phyloP scores from a whole-genome alignment of 805 yeast species.

The Teunomyces lycoperdinae region DNA sequence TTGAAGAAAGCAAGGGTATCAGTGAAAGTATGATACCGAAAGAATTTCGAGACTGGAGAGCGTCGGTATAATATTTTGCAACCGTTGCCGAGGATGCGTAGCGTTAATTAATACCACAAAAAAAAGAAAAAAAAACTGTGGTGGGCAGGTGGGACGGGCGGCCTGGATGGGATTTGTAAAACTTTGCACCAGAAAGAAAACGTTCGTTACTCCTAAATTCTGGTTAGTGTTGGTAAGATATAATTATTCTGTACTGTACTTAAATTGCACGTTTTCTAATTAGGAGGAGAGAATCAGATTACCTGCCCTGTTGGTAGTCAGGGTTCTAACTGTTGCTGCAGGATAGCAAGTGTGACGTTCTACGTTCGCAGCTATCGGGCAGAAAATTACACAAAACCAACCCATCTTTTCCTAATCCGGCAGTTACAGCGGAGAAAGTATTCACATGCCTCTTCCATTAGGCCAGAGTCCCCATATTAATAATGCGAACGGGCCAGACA shows the following conservation, averaged over 20 bases:
- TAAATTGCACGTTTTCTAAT: too few species aligned
- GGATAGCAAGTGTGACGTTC: background rate
- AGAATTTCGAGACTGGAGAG: conserved; percentile 38
- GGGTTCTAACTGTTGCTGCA: background rate
- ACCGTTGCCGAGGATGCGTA: background rate
- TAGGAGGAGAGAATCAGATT: too few species aligned
- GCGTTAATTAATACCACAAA: too few species aligned
- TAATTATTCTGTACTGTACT: too few species aligned
- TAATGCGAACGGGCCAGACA: background rate
- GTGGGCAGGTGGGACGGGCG: too few species aligned
- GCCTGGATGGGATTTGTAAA: too few species aligned
- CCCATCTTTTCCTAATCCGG: background rate
- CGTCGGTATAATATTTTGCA: conserved; percentile 2
- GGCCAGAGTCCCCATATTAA: background rate
- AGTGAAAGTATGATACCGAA: conserved; percentile 16
- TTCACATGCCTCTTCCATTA: background rate
- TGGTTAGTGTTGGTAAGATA: too few species aligned
- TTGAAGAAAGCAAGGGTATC: conserved; percentile 20
- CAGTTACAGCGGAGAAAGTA: background rate
- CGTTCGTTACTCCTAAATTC: too few species aligned
- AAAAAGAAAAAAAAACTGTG: too few species aligned
- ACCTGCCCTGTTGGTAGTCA: too few species aligned
- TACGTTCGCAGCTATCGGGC: background rate
- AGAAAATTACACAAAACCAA: background rate
- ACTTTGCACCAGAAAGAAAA: too few species aligned